Percentiles rank a stretch among this genome's conserved stretches.
Conservation (phyloP, 108 stramenopile species). For the Fragilariopsis cylindrus region DNA sequence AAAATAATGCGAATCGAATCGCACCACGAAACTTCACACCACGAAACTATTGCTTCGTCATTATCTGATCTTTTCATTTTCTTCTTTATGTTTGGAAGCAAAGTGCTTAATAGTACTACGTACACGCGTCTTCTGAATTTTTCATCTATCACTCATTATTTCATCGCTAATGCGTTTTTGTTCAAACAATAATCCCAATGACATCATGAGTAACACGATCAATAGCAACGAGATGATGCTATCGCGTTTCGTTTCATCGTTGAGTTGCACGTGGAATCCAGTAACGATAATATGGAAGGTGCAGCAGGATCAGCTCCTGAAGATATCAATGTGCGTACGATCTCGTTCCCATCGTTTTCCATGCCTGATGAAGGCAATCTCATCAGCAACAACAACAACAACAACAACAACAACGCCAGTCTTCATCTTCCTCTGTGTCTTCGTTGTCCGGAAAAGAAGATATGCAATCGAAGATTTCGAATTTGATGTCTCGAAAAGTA, state of each 20-base stretch:
- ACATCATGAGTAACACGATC: no score
- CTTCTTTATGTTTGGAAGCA: no score
- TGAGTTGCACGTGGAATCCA: constrained; percentile 6
- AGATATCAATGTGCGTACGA: background rate
- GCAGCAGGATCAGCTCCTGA: background rate
- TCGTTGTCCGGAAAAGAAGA: background rate
- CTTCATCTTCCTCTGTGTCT: background rate
- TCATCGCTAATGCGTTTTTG: no score
- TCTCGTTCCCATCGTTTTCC: constrained; percentile 1
- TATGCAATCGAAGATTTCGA: constrained; percentile 1
- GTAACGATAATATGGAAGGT: background rate
- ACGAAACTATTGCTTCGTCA: no score
- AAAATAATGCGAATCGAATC: no score
- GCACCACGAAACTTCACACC: no score
- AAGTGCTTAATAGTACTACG: no score
- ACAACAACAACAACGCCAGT: background rate
- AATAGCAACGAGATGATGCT: background rate
- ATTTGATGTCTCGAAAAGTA: background rate
- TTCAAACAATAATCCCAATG: no score
- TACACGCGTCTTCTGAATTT: no score
- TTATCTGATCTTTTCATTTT: no score
- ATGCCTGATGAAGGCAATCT: background rate
- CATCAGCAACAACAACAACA: background rate
- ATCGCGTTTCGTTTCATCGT: background rate
- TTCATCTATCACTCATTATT: no score